A percentile compares a stretch with the other conserved stretches of the same genome.
These are phyloP conservation scores for Tulasnella sp. DNA, from an alignment of 768 basidiomycete species.

Conservation along the genomic window DNA sequence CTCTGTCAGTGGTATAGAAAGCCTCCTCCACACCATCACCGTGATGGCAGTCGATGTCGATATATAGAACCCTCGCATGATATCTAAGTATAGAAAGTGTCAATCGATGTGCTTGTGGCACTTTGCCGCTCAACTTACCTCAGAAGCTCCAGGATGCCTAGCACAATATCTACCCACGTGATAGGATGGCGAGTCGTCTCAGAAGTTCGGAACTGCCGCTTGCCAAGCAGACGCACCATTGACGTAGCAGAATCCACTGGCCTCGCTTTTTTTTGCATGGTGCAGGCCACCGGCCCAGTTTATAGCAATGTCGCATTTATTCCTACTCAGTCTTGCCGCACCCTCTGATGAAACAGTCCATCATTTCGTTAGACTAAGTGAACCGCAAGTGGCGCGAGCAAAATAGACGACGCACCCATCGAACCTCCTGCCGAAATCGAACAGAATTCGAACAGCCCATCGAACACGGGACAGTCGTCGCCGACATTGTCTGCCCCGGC, in stretches of 20 bases:
- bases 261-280: conserved; percentile 98
- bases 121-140: conserved; percentile 47
- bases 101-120: background rate
- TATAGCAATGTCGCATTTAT: conserved; percentile 98
- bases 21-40: conserved; percentile 99
- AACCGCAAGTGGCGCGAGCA: background rate
- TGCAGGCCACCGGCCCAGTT: conserved; percentile 99
- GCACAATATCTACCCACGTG: conserved; percentile 77
- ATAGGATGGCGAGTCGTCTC: background rate
- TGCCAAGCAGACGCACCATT: conserved; percentile 59
- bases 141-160: conserved; percentile 91
- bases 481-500: conserved; percentile 79
- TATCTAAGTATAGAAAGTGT: conserved; percentile 54
- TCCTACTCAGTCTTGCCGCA: conserved; percentile 87
- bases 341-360: conserved; percentile 65
- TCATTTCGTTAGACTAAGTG: background rate
- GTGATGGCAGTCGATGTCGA: conserved; percentile 98
- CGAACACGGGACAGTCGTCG: conserved; percentile 98
- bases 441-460: conserved; percentile 97
- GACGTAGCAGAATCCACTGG: conserved; percentile 98
- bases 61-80: conserved; percentile 91
- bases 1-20: conserved; percentile 97
- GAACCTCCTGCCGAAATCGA: conserved; percentile 99
- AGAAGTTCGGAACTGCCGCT: background rate
- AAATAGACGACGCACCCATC: conserved; percentile 68